phyloP scores from a whole-genome alignment of 2,329 filamentous ascomycete genomes.

The Penicillium sp. region DNA sequence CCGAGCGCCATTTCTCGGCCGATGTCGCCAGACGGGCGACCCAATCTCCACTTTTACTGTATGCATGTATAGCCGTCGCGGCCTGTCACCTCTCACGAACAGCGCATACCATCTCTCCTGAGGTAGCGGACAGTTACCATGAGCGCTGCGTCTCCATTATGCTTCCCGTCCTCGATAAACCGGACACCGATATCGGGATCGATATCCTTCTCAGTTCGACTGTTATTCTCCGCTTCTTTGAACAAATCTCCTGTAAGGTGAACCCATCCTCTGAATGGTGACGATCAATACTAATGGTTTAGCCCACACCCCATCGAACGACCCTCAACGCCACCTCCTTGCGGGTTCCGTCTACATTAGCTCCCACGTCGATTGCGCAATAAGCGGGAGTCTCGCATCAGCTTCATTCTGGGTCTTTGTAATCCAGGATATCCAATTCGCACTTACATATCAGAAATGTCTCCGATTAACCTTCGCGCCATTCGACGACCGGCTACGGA shows the following conservation, averaged over 20 bases:
- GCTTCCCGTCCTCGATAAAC: slow-evolving; percentile 33
- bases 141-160: slow-evolving; percentile 38
- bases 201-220: slow-evolving; percentile 37
- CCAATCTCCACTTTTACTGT: slow-evolving; percentile 31
- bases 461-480: slow-evolving; percentile 32
- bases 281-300: neutral
- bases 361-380: slow-evolving; percentile 35
- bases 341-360: slow-evolving; percentile 38
- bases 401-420: slow-evolving; percentile 39
- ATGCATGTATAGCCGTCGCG: slow-evolving; percentile 36
- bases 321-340: slow-evolving; percentile 35
- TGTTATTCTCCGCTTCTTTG: slow-evolving; percentile 37
- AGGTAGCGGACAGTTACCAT: slow-evolving; percentile 35
- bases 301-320: slow-evolving; percentile 35
- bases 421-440: slow-evolving; percentile 38
- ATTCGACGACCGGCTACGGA: slow-evolving; percentile 31
- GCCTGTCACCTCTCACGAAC: slow-evolving; percentile 36
- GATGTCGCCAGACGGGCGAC: slow-evolving; percentile 33
- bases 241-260: slow-evolving; percentile 35
- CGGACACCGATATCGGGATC: slow-evolving; percentile 31
- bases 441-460: slow-evolving; percentile 33
- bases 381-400: slow-evolving; percentile 33
- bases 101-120: slow-evolving; percentile 27
- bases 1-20: slow-evolving; percentile 31
- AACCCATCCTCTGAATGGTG: neutral